phyloP scores from a whole-genome alignment of 169 alveolate genomes.

The Eimeria sp. region DNA sequence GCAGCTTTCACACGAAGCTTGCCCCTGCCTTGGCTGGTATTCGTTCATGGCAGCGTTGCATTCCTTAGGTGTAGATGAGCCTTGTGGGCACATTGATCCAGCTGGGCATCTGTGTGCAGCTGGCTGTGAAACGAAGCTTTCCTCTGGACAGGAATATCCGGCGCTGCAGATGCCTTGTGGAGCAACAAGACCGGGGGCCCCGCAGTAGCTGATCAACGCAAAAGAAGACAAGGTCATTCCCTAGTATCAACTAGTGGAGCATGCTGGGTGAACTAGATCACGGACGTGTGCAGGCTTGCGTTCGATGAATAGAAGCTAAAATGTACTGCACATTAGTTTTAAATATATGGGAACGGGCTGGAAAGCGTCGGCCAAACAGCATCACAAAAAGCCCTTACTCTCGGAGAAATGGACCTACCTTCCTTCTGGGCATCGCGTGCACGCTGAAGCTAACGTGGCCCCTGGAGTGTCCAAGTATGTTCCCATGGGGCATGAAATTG shows the following conservation, averaged over 20 bases:
- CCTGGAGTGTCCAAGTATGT: constrained; percentile 18
- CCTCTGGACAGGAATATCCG: constrained; percentile 63
- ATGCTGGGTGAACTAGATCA: background rate
- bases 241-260: background rate
- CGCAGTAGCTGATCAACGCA: constrained; percentile 50
- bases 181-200: constrained; percentile 19
- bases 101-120: constrained; percentile 30
- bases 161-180: constrained; percentile 29
- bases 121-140: constrained; percentile 42
- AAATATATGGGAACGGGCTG: background rate
- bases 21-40: constrained; percentile 37
- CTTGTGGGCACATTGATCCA: constrained; percentile 57
- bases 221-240: background rate
- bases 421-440: constrained; percentile 40
- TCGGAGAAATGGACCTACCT: background rate
- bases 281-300: background rate
- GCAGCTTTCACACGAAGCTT: constrained; percentile 39
- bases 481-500: constrained; percentile 70
- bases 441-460: background rate
- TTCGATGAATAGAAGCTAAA: background rate
- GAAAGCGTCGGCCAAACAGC: background rate
- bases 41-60: constrained; percentile 48
- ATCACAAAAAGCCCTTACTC: background rate
- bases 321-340: too few relatives aligned
- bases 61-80: constrained; percentile 9